phyloP scores from a whole-genome alignment of 1,139 yeast genomes.

The Hansenula lynferdii region DNA sequence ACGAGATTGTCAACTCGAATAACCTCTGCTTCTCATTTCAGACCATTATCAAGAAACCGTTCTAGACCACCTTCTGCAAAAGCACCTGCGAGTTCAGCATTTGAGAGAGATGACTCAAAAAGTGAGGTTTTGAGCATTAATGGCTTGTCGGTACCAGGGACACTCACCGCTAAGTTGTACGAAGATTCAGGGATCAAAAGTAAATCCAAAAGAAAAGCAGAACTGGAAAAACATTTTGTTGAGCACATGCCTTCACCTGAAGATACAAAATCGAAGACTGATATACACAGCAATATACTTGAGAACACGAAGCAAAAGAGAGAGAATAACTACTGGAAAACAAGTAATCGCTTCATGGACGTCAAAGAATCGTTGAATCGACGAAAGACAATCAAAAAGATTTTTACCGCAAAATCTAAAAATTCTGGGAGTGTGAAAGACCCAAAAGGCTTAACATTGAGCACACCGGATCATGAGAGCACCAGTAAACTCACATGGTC shows the following conservation, averaged over 20 bases:
- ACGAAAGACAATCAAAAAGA: slow-evolving; percentile 6
- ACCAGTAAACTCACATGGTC: slow-evolving; percentile 7
- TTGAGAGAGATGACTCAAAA: not conserved
- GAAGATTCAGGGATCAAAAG: slow-evolving; percentile 4
- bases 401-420: slow-evolving; percentile 7
- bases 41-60: too few species aligned
- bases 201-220: not conserved
- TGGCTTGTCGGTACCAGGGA: slow-evolving; percentile 7
- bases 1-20: too few species aligned
- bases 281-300: not conserved
- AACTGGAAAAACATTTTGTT: not conserved
- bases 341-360: slow-evolving; percentile 1
- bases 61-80: not conserved
- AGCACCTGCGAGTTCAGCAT: too few species aligned
- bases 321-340: not conserved
- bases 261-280: not conserved
- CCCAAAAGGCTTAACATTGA: too few species aligned
- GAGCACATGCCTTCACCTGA: not conserved
- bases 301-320: not conserved
- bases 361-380: not conserved
- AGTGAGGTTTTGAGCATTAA: not conserved
- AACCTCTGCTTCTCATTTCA: too few species aligned
- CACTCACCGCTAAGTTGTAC: slow-evolving; percentile 11
- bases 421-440: not conserved
- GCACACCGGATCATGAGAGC: not conserved